phyloP scores from a whole-genome alignment of 176 grass and related monocot genomes.

The Eragrostis nindensis region DNA sequence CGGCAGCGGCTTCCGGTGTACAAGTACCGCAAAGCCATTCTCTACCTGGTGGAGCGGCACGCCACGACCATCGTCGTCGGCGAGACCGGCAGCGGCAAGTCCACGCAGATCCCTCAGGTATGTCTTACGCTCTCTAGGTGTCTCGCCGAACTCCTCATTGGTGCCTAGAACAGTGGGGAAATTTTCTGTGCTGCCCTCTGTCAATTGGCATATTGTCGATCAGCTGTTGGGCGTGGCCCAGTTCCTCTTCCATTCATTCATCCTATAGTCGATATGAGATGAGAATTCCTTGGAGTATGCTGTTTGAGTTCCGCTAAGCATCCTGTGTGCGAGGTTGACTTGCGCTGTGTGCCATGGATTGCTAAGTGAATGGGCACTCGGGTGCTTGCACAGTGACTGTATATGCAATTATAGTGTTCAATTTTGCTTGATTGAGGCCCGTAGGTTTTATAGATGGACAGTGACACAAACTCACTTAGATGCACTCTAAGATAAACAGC shows the following conservation, averaged over 20 bases:
- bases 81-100: slow-evolving; percentile 93
- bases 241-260: neutral
- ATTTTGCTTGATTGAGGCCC: slow-evolving; percentile 3
- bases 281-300: neutral
- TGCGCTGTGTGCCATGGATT: neutral
- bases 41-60: slow-evolving; percentile 89
- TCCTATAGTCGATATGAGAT: neutral
- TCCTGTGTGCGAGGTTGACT: neutral
- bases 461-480: neutral
- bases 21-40: slow-evolving; percentile 83
- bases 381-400: neutral
- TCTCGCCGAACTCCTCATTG: neutral
- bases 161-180: neutral
- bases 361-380: neutral
- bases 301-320: neutral
- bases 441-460: neutral
- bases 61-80: slow-evolving; percentile 87
- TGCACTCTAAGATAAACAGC: neutral
- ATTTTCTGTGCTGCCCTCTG: neutral
- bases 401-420: neutral
- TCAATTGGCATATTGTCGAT: slow-evolving; percentile 35
- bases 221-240: neutral
- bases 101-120: slow-evolving; percentile 96
- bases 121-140: neutral
- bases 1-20: slow-evolving; percentile 81